These are phyloP conservation scores for Zymoseptoria passerinii DNA, from an alignment of 2,329 filamentous ascomycete species.

Conservation along the genomic window DNA sequence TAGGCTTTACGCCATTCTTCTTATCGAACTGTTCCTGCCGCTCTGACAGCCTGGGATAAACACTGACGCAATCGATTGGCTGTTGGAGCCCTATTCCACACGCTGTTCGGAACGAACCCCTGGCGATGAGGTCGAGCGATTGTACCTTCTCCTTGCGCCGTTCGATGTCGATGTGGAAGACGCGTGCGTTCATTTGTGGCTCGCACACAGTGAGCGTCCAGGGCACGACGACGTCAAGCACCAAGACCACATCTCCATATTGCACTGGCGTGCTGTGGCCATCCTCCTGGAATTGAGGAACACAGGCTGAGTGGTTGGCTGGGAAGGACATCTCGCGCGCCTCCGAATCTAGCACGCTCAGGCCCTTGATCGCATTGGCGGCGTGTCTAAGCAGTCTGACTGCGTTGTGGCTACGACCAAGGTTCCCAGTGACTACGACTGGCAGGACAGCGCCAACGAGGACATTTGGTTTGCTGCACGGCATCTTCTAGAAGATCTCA, in stretches of 20 bases:
- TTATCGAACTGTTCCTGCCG: too few species aligned
- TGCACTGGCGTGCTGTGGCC: constrained; percentile 59
- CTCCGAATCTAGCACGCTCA: constrained; percentile 62
- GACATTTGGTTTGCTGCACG: constrained; percentile 35
- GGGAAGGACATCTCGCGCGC: constrained; percentile 73
- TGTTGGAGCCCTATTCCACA: constrained; percentile 53
- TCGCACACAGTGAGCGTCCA: constrained; percentile 69
- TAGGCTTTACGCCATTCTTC: too few species aligned
- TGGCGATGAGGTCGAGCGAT: constrained; percentile 44
- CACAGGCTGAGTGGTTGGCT: constrained; percentile 48
- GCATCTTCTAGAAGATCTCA: constrained; percentile 77
- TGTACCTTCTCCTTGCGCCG: constrained; percentile 52
- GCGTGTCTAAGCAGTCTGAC: constrained; percentile 54
- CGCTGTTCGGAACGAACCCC: constrained; percentile 41
- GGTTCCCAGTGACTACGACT: constrained; percentile 59
- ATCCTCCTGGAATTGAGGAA: constrained; percentile 37
- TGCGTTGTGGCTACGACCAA: constrained; percentile 55
- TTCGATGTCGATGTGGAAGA: constrained; percentile 56
- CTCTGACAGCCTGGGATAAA: too few species aligned
- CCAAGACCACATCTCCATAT: constrained; percentile 69
- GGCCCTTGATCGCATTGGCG: constrained; percentile 54
- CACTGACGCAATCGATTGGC: constrained; percentile 32
- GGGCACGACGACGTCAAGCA: constrained; percentile 78
- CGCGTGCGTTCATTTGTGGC: constrained; percentile 44
- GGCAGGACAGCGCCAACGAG: constrained; percentile 32